phyloP scores from a whole-genome alignment of 1,139 yeast genomes.

The Groenewaldozyma sp. region DNA sequence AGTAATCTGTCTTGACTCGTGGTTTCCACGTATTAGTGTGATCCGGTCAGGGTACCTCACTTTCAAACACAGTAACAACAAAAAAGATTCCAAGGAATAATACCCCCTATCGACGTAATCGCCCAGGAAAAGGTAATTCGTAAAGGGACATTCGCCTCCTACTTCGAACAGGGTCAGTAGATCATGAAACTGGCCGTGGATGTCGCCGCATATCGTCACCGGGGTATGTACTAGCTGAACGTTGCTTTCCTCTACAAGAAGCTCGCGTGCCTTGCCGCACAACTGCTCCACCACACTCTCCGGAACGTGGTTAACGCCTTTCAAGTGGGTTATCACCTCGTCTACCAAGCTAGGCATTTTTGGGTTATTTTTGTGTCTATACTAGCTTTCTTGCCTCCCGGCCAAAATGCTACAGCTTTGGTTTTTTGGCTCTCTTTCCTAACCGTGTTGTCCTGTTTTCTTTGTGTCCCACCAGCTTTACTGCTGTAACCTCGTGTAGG shows the following conservation, averaged over 20 bases:
- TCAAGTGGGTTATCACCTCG: constrained; percentile 44
- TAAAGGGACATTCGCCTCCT: constrained; percentile 79
- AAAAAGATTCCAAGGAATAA: constrained; percentile 81
- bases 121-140: constrained; percentile 71
- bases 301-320: constrained; percentile 70
- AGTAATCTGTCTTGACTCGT: constrained; percentile 95
- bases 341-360: constrained; percentile 22
- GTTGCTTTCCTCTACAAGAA: constrained; percentile 81
- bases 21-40: constrained; percentile 89
- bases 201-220: constrained; percentile 94
- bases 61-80: constrained; percentile 66
- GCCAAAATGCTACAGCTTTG: not conserved
- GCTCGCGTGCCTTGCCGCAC: constrained; percentile 83
- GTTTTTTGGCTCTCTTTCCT: not conserved
- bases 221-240: constrained; percentile 95
- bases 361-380: not conserved
- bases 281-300: constrained; percentile 74
- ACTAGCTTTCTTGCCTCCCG: too few relatives aligned
- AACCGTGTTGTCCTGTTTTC: not conserved
- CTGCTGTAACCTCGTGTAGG: too few relatives aligned
- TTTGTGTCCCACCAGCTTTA: not conserved
- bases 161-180: constrained; percentile 68
- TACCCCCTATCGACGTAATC: constrained; percentile 92
- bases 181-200: constrained; percentile 96
- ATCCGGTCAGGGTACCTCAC: constrained; percentile 93